phyloP scores from a whole-genome alignment of 495 filamentous ascomycete genomes.

The Neurospora terricola region DNA sequence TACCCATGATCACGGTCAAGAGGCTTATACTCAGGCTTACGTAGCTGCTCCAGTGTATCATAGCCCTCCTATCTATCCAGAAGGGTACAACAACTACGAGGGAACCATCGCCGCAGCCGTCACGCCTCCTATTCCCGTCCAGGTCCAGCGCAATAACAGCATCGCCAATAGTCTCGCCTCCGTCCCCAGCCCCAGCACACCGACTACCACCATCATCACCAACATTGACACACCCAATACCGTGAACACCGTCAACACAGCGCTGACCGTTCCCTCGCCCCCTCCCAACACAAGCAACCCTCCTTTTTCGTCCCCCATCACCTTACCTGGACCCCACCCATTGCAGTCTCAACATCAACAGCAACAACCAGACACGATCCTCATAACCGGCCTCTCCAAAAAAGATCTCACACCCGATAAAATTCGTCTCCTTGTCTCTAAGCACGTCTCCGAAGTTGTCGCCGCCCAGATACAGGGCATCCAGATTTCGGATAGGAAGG shows the following conservation, averaged over 20 bases:
- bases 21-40: not conserved
- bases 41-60: not conserved
- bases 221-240: not conserved
- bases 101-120: not conserved
- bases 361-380: not conserved
- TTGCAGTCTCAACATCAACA: not conserved
- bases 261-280: not conserved
- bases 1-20: not conserved
- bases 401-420: not conserved
- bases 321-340: not conserved
- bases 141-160: not conserved
- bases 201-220: not conserved
- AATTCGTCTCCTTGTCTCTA: not conserved
- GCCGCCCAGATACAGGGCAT: not conserved
- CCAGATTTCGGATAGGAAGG: not conserved
- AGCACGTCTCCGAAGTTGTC: not conserved
- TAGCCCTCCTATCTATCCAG: not conserved
- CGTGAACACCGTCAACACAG: not conserved
- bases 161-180: not conserved
- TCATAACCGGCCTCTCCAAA: not conserved
- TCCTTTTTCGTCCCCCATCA: not conserved
- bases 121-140: not conserved
- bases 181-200: not conserved
- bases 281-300: not conserved
- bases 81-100: not conserved